phyloP scores from a whole-genome alignment of 306 rosid genomes.

The Cicer yamashitae region DNA sequence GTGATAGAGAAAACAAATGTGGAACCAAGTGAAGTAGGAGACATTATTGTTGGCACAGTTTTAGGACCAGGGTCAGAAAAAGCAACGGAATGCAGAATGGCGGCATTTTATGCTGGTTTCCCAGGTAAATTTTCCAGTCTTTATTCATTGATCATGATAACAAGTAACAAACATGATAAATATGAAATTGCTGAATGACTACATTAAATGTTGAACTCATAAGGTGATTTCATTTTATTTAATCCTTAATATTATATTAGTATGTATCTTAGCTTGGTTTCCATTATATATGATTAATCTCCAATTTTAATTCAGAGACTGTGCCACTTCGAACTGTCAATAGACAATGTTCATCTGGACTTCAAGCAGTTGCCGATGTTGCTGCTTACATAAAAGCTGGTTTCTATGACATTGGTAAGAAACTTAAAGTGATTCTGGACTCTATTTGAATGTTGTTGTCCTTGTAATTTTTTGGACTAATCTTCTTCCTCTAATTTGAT shows the following conservation, averaged over 20 bases:
- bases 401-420: constrained; percentile 77
- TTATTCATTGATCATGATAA: background rate
- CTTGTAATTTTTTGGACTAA: constrained; percentile 19
- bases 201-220: background rate
- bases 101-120: constrained; percentile 86
- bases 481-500: constrained; percentile 38
- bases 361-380: constrained; percentile 94
- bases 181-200: constrained; percentile 1
- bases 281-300: constrained; percentile 12
- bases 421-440: constrained; percentile 31
- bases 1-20: constrained; percentile 80
- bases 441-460: background rate
- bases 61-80: constrained; percentile 83
- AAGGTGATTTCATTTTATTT: constrained; percentile 21
- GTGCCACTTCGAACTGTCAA: constrained; percentile 87
- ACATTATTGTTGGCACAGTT: constrained; percentile 92
- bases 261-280: background rate
- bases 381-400: constrained; percentile 93
- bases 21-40: constrained; percentile 81
- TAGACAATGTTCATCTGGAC: constrained; percentile 95
- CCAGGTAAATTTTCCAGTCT: constrained; percentile 63
- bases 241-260: constrained; percentile 26
- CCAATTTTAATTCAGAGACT: constrained; percentile 59
- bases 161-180: background rate
- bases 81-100: constrained; percentile 95